phyloP scores from a whole-genome alignment of 2,329 filamentous ascomycete species.

The Daldinia sp. region DNA sequence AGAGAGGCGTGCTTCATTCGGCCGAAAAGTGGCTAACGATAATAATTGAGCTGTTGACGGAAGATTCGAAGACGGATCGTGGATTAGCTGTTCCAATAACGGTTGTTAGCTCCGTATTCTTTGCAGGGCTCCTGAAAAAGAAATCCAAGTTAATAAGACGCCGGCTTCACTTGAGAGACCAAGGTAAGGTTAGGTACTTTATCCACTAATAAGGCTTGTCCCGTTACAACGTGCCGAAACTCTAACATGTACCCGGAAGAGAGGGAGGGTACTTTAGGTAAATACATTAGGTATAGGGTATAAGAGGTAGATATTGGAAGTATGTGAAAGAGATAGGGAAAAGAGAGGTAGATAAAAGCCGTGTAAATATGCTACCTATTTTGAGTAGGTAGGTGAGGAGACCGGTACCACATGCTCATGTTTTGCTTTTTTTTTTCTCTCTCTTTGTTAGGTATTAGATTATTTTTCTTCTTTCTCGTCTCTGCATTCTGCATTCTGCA shows the following conservation, averaged over 20 bases:
- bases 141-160: conserved; percentile 1
- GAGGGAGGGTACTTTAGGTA: conserved; percentile 5
- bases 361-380: conserved; percentile 11
- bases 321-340: not conserved
- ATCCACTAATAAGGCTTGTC: conserved; percentile 40
- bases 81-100: conserved; percentile 41
- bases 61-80: conserved; percentile 40
- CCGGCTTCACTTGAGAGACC: conserved; percentile 11
- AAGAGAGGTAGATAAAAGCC: conserved; percentile 8
- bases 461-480: conserved; percentile 4
- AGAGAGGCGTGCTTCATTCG: conserved; percentile 53
- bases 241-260: conserved; percentile 26
- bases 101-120: conserved; percentile 45
- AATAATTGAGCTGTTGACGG: conserved; percentile 32
- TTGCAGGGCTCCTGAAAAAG: conserved; percentile 21
- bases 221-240: conserved; percentile 22
- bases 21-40: conserved; percentile 46
- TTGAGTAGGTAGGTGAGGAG: conserved; percentile 5
- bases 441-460: not conserved
- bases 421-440: conserved; percentile 12
- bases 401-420: not conserved
- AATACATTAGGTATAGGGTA: not conserved
- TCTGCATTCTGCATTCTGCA: conserved; percentile 16
- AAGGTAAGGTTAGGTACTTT: conserved; percentile 13
- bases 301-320: no score